Evolutionary conservation across 768 basidiomycete species (phyloP).

Genomic region (Rhodotorula babjevae): DNA sequence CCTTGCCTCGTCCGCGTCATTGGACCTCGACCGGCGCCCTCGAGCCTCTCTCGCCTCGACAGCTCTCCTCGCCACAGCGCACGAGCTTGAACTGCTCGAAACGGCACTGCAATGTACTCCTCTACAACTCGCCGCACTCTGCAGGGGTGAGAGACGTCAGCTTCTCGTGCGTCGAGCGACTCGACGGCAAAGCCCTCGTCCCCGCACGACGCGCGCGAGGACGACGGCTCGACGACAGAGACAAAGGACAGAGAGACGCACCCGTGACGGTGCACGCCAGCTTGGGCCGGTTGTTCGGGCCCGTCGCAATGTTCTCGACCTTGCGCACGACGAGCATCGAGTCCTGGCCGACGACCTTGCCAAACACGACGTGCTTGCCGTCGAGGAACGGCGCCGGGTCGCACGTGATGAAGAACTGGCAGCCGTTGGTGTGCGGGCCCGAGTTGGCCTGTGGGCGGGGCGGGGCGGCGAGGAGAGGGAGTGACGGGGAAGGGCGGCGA

Average conservation of each 20-base stretch:
- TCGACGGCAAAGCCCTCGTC: no score
- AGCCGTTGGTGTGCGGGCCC: slow-evolving; percentile 88
- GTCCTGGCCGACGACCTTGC: slow-evolving; percentile 66
- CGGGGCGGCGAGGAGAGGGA: no score
- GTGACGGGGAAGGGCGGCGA: no score
- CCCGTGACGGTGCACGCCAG: slow-evolving; percentile 81
- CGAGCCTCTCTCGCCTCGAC: no score
- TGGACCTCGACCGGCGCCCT: no score
- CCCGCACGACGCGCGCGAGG: no score
- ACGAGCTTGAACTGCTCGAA: no score
- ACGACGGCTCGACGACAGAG: background rate
- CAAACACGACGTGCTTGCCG: slow-evolving; percentile 85
- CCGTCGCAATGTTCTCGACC: slow-evolving; percentile 88
- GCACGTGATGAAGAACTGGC: slow-evolving; percentile 98
- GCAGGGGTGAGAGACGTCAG: background rate
- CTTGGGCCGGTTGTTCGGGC: slow-evolving; percentile 80
- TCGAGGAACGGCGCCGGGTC: slow-evolving; percentile 93
- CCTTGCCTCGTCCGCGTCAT: no score
- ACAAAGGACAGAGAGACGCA: slow-evolving; percentile 45
- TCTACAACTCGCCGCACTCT: slow-evolving; percentile 46
- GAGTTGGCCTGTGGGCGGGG: slow-evolving; percentile 71
- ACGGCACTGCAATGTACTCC: no score
- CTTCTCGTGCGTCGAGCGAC: no score
- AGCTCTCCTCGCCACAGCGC: no score
- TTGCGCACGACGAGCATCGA: slow-evolving; percentile 93